A percentile compares a stretch with the other conserved stretches of the same genome.
phyloP scores from a whole-genome alignment of 1,284 basidiomycete species.

The Spongiforma sp. region DNA sequence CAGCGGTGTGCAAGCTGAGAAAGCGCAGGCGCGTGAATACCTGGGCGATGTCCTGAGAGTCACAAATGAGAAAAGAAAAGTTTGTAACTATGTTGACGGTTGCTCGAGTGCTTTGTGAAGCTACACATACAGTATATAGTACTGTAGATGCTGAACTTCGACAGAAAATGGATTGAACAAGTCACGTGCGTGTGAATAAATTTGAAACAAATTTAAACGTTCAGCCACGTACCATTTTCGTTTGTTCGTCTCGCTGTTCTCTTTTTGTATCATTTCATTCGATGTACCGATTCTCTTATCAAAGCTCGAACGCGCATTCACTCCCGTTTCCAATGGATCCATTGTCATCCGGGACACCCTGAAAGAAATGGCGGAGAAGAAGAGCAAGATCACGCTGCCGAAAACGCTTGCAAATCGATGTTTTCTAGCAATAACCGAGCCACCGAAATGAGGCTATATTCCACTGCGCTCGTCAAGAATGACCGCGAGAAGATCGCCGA shows the following conservation, averaged over 20 bases:
- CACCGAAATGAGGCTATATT: conserved; percentile 1
- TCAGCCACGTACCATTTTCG: conserved; percentile 5
- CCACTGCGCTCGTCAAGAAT: conserved; percentile 1
- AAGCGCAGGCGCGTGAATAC: too few relatives aligned
- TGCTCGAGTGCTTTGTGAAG: too few relatives aligned
- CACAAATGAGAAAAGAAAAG: too few relatives aligned
- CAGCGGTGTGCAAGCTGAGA: too few relatives aligned
- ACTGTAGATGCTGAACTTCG: too few relatives aligned
- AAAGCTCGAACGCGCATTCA: conserved; percentile 15
- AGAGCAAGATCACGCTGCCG: conserved; percentile 15
- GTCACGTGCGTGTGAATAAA: too few relatives aligned
- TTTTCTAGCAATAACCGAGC: conserved; percentile 14
- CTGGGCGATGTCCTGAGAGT: too few relatives aligned
- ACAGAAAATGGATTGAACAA: too few relatives aligned
- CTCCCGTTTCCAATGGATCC: conserved; percentile 9
- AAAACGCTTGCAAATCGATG: conserved; percentile 18
- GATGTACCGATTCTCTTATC: neutral
- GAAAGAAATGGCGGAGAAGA: conserved; percentile 13
- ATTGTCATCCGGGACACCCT: conserved; percentile 14
- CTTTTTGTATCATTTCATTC: neutral
- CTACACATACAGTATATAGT: too few relatives aligned
- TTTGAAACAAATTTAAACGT: neutral
- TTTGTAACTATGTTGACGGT: too few relatives aligned
- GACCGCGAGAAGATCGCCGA: conserved; percentile 2
- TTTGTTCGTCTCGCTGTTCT: too few relatives aligned